A percentile compares a stretch with the other conserved stretches of the same genome.
Evolutionary conservation across 1,139 yeast species (phyloP).

Genomic region (Hyphopichia pseudoburtonii): DNA sequence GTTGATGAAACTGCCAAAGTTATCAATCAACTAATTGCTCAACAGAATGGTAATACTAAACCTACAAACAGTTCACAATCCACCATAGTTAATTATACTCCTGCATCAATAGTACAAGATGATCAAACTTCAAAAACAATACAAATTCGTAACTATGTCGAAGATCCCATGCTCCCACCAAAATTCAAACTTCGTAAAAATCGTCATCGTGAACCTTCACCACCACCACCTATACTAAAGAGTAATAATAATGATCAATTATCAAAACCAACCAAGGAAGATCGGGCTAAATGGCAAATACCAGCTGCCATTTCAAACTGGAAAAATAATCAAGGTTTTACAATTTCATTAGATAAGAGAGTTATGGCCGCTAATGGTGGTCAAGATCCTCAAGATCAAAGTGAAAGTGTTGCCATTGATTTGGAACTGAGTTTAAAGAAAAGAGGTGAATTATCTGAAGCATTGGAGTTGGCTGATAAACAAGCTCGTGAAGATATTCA

Average conservation of each 20-base stretch:
- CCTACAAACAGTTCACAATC: constrained; percentile 14
- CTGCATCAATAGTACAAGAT: constrained; percentile 14
- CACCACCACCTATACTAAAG: constrained; percentile 58
- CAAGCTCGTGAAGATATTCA: constrained; percentile 72
- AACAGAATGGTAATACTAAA: constrained; percentile 15
- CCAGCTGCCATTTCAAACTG: constrained; percentile 94
- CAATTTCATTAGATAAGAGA: constrained; percentile 79
- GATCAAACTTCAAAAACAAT: constrained; percentile 24
- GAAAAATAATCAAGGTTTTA: constrained; percentile 92
- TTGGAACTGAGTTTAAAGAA: constrained; percentile 61
- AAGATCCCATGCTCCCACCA: constrained; percentile 89
- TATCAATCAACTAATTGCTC: constrained; percentile 22
- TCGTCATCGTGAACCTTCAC: constrained; percentile 61
- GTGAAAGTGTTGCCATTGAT: constrained; percentile 35
- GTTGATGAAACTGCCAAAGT: constrained; percentile 30
- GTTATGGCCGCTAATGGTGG: constrained; percentile 58
- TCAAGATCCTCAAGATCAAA: constrained; percentile 13
- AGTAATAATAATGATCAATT: constrained; percentile 16
- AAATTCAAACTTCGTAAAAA: constrained; percentile 74
- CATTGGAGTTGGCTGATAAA: constrained; percentile 73
- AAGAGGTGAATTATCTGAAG: constrained; percentile 64
- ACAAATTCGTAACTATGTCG: constrained; percentile 39
- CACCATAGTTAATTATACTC: constrained; percentile 20
- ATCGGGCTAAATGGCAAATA: constrained; percentile 79
- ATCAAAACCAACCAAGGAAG: constrained; percentile 65